Conservation (phyloP, 306 rosid species). For the Leucaena leucocephala region DNA sequence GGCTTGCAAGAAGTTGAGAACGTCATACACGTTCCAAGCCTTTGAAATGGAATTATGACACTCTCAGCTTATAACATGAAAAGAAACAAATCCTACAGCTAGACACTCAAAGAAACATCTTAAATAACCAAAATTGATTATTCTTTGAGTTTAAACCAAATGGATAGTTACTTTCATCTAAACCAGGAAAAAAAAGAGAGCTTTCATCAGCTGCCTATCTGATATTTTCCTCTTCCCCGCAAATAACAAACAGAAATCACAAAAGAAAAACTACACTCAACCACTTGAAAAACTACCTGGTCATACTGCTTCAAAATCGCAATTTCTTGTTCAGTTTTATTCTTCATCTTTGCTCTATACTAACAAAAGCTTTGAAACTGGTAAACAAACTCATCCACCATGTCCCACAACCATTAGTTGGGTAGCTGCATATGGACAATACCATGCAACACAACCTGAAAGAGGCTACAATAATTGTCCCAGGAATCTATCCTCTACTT, state of each 20-base stretch:
- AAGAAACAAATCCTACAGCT: not conserved
- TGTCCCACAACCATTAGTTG: slow-evolving; percentile 98
- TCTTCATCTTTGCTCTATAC: slow-evolving; percentile 93
- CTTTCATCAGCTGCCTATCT: not conserved
- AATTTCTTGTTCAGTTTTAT: slow-evolving; percentile 78
- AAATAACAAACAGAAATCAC: not conserved
- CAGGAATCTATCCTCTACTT: slow-evolving; percentile 92
- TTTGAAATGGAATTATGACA: slow-evolving; percentile 21
- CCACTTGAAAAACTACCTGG: slow-evolving; percentile 51
- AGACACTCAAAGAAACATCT: not conserved
- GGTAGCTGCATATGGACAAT: slow-evolving; percentile 96
- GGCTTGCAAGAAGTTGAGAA: slow-evolving; percentile 90
- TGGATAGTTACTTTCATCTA: not conserved
- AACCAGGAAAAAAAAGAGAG: not conserved
- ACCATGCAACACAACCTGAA: slow-evolving; percentile 93
- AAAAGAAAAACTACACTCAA: not conserved
- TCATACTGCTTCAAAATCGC: slow-evolving; percentile 74
- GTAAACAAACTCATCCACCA: slow-evolving; percentile 97
- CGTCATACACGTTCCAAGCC: slow-evolving; percentile 99
- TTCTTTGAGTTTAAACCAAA: not conserved
- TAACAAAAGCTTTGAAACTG: slow-evolving; percentile 98
- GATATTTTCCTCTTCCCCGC: not conserved
- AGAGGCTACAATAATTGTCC: slow-evolving; percentile 92
- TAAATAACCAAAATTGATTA: not conserved
- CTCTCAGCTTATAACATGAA: not conserved